Conservation (phyloP, 352 stramenopile genomes). For the Chrysophaeum taylorii region DNA sequence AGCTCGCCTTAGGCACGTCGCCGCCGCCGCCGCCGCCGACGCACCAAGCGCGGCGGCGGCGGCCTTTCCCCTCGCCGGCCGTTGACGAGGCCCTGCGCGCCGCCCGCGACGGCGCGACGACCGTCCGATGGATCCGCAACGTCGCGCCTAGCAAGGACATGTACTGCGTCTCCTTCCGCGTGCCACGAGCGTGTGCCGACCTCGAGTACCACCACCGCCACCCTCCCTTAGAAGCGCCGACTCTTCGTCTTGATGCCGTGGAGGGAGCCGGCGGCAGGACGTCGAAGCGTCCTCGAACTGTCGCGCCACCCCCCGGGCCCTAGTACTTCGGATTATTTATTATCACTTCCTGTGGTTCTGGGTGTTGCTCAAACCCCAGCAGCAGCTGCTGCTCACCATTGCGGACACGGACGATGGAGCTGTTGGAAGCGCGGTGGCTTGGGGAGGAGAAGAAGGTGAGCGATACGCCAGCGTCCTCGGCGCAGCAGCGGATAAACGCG, state of each 20-base stretch:
- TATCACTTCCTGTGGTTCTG: slow-evolving; percentile 1
- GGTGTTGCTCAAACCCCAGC: too few relatives aligned
- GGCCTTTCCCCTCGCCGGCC: not conserved
- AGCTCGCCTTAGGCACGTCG: slow-evolving; percentile 38
- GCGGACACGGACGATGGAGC: too few relatives aligned
- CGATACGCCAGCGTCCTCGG: too few relatives aligned
- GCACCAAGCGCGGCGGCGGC: slow-evolving; percentile 20
- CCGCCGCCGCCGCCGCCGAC: slow-evolving; percentile 26
- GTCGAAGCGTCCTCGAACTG: too few relatives aligned
- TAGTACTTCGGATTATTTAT: not conserved
- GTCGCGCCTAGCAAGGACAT: slow-evolving; percentile 93
- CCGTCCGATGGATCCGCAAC: slow-evolving; percentile 84
- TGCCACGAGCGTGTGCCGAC: slow-evolving; percentile 48
- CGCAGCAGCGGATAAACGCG: too few relatives aligned
- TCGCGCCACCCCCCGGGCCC: too few relatives aligned
- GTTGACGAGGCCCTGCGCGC: slow-evolving; percentile 11
- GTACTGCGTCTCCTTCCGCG: slow-evolving; percentile 85
- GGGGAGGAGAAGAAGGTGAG: too few relatives aligned
- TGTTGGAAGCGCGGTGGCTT: too few relatives aligned
- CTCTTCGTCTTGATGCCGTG: too few relatives aligned
- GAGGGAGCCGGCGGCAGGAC: too few relatives aligned
- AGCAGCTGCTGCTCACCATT: too few relatives aligned
- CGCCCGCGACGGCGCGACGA: slow-evolving; percentile 24
- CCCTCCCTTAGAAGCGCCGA: not conserved
- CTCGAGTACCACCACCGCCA: slow-evolving; percentile 14